Base-by-base conservation (phyloP, 2,329 filamentous ascomycete species). In the Fusarium virguliforme region DNA sequence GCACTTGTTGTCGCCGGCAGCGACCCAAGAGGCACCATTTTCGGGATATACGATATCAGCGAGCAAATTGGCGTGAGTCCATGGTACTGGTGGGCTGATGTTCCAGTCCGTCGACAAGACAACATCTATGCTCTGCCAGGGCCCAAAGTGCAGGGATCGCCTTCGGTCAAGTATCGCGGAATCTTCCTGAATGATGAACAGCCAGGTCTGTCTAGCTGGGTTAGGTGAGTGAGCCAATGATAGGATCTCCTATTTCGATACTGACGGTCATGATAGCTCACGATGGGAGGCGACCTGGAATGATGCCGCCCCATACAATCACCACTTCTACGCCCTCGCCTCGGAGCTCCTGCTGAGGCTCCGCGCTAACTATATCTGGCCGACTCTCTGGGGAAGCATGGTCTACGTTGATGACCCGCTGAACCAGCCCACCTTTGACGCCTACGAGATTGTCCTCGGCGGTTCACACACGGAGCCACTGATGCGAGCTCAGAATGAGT, bases 341-440 rank as follows among this genome's bases (percentile, higher is more conserved):
- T 93, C 92, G 68, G 92, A 94, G 80, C 83, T 94, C 1, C 81
- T 94, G 1, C 86, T 94, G 6, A 86, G 92, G 7, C 84, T 92
- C 30, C 86, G 89, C 38, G 91, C 91, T 15, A 94, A 94, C 78
- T 94, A 93, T 74, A 82, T 94, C 55, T 94, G 92, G 92, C 92
- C 92, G 0, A 87, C 91, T 1, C 84, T 89, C 77, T 94, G 91
- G 92, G 87, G 86, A 6, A 87, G 86, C 69, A 92, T 93, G 85
- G 92, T 94, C 75, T 89, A 90, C 75, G 86, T 92, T 1, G 92
- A 94, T 67, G 92, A 94, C 75, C 83, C 87, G 3, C 83, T 85
- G 32, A 94, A 90, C 72, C 90, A 92, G 75, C 88, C 89, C 0
- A 84, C 92, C 6, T 90, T 91, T 0, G 90, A 94, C 73, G 90